Evolutionary conservation across 192 early-diverging fungal genomes (phyloP).

Genomic region (Entophlyctis helioformis): DNA sequence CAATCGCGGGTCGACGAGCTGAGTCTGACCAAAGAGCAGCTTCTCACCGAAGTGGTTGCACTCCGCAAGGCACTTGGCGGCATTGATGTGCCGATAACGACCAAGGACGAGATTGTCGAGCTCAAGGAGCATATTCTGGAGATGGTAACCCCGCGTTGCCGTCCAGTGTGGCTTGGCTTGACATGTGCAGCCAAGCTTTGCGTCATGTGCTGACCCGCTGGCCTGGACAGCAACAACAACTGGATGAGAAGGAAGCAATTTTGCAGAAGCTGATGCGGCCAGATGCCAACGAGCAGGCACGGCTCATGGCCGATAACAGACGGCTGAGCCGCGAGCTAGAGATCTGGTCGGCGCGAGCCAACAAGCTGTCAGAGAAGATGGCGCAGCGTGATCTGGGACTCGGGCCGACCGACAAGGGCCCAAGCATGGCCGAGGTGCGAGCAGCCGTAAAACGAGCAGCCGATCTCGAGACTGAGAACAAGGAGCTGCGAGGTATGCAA

Average conservation of each 20-base stretch:
- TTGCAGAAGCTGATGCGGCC: slow-evolving; percentile 18
- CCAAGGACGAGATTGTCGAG: no score
- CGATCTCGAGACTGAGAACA: slow-evolving; percentile 9
- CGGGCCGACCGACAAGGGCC: no score
- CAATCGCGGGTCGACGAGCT: slow-evolving; percentile 7
- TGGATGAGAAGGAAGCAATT: slow-evolving; percentile 15
- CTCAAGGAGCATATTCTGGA: no score
- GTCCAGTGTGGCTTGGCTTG: no score
- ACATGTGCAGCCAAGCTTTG: no score
- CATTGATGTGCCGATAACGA: no score
- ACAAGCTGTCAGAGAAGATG: slow-evolving; percentile 19
- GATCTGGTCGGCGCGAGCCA: slow-evolving; percentile 21
- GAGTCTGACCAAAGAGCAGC: slow-evolving; percentile 8
- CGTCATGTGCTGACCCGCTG: no score
- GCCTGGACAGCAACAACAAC: no score
- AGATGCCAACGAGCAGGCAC: slow-evolving; percentile 3
- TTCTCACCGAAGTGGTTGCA: slow-evolving; percentile 7
- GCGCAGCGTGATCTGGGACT: no score
- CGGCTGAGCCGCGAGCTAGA: slow-evolving; percentile 15
- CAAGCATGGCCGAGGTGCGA: no score
- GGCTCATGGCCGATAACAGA: slow-evolving; percentile 9
- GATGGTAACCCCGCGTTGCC: no score
- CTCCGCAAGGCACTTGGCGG: slow-evolving; percentile 6
- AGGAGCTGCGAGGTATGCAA: slow-evolving; percentile 7
- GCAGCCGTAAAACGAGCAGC: no score